These are phyloP conservation scores for Dothideomycetes sp. DNA, from an alignment of 2,329 filamentous ascomycete genomes.

Conservation along the genomic window DNA sequence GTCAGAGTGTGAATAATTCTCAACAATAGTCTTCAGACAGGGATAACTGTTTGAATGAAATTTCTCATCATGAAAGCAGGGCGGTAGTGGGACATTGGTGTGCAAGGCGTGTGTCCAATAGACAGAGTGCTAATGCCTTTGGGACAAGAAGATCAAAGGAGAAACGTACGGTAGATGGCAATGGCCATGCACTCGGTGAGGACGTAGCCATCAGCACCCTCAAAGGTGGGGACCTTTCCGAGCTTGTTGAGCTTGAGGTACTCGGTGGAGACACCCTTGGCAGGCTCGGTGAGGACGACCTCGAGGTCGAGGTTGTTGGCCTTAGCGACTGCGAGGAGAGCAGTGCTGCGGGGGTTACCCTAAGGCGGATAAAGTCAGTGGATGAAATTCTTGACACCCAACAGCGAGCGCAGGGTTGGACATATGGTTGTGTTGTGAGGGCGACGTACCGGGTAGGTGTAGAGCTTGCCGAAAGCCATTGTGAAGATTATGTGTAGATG, in stretches of 20 bases:
- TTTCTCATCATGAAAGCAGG: conserved; percentile 58
- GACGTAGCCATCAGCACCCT: conserved; percentile 80
- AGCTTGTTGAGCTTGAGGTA: conserved; percentile 79
- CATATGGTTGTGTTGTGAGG: no score
- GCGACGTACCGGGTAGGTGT: conserved; percentile 73
- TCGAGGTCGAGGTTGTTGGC: conserved; percentile 90
- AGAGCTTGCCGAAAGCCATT: conserved; percentile 87
- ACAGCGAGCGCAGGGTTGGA: not conserved
- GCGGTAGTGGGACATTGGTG: no score
- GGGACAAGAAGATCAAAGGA: not conserved
- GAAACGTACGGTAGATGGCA: conserved; percentile 74
- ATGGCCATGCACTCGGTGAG: conserved; percentile 88
- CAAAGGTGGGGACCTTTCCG: conserved; percentile 84
- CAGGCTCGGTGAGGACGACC: conserved; percentile 58
- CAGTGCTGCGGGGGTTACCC: conserved; percentile 81
- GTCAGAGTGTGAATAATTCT: conserved; percentile 78
- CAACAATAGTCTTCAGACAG: conserved; percentile 95
- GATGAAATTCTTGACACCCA: no score
- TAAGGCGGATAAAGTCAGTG: conserved; percentile 26
- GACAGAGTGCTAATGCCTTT: no score
- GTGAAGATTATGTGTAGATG: conserved; percentile 10
- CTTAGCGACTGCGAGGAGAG: conserved; percentile 88
- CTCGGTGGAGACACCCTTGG: conserved; percentile 55
- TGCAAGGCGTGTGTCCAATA: no score
- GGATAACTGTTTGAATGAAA: conserved; percentile 82